phyloP scores from a whole-genome alignment of 305 asterid genomes.

The Solanum hybrid region DNA sequence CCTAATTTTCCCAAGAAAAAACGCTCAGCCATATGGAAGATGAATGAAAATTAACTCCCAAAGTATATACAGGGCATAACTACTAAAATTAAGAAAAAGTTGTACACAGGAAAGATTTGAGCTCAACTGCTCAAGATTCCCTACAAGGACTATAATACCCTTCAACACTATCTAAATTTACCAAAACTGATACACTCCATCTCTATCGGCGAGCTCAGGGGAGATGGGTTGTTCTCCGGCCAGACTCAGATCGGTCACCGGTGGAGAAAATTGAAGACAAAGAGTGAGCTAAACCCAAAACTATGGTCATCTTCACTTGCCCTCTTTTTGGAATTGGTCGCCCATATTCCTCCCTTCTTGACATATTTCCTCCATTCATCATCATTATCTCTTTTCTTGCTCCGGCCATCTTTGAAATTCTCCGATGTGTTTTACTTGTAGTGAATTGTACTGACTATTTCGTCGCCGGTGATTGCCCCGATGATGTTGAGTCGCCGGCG shows the following conservation, averaged over 20 bases:
- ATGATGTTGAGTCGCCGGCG: neutral
- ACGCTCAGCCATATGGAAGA: neutral
- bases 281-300: slow-evolving; percentile 48
- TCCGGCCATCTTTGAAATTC: slow-evolving; percentile 14
- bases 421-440: neutral
- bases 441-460: neutral
- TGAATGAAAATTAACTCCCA: neutral
- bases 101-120: neutral
- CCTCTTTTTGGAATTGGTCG: slow-evolving; percentile 37
- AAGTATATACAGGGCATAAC: slow-evolving; percentile 5
- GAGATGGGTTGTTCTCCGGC: slow-evolving; percentile 2
- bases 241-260: slow-evolving; percentile 27
- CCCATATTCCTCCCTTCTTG: slow-evolving; percentile 19
- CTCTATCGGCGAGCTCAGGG: neutral
- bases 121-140: neutral
- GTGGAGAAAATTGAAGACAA: slow-evolving; percentile 34
- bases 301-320: slow-evolving; percentile 51
- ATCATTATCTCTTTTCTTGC: slow-evolving; percentile 11
- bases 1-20: too few species aligned
- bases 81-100: neutral
- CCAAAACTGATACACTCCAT: neutral
- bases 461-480: neutral
- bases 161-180: neutral
- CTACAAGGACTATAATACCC: neutral
- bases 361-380: neutral